Conservation (phyloP, 805 yeast species). For the Metschnikowia colocasiae region DNA sequence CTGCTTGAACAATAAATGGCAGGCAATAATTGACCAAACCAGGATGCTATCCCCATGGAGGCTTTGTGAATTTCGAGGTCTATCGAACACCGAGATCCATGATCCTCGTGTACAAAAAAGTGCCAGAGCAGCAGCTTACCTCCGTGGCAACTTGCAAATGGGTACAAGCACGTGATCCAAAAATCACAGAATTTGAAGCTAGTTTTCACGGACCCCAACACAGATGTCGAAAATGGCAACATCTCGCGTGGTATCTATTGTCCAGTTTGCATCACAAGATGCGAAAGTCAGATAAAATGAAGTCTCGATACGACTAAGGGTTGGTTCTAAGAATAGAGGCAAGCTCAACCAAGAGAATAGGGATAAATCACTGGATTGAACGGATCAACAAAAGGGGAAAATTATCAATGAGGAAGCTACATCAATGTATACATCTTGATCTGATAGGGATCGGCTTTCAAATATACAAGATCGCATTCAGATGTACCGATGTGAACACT, state of each 20-base stretch:
- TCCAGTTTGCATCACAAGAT: neutral
- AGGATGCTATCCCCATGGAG: too few relatives aligned
- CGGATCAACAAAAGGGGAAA: neutral
- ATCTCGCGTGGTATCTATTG: neutral
- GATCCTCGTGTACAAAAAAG: too few relatives aligned
- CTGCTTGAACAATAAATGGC: too few relatives aligned
- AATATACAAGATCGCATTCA: neutral
- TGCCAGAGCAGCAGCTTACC: too few relatives aligned
- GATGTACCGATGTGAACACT: slow-evolving; percentile 1
- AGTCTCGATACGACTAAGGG: neutral
- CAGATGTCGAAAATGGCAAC: neutral
- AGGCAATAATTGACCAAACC: too few relatives aligned
- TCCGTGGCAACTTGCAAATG: neutral
- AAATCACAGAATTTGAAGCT: neutral
- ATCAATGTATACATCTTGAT: too few relatives aligned
- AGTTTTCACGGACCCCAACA: neutral
- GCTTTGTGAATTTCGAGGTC: too few relatives aligned
- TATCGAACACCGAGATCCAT: too few relatives aligned
- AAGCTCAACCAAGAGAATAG: neutral
- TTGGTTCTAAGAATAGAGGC: neutral
- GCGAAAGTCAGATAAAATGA: neutral
- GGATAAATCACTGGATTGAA: neutral
- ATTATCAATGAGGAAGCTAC: too few relatives aligned
- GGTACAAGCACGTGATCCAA: neutral
- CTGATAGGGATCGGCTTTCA: too few relatives aligned